These are phyloP conservation scores for Davidsoniella virescens DNA, from an alignment of 2,329 filamentous ascomycete genomes.

Conservation along the genomic window DNA sequence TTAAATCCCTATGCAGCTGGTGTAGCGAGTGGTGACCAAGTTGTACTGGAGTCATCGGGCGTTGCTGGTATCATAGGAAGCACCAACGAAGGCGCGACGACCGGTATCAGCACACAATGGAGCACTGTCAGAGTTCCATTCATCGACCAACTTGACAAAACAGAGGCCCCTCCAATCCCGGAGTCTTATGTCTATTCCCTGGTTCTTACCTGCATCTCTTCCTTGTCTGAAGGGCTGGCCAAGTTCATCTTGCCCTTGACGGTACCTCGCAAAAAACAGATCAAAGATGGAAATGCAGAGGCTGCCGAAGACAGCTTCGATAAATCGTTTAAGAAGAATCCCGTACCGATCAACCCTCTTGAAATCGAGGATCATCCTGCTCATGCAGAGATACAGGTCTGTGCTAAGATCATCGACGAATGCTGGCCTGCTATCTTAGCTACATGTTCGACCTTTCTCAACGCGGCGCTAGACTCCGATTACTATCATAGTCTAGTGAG, in stretches of 20 bases:
- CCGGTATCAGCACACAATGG: conserved; percentile 81
- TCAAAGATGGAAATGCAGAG: conserved; percentile 15
- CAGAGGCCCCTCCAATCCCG: conserved; percentile 63
- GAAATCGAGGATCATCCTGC: conserved; percentile 56
- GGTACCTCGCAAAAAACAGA: conserved; percentile 45
- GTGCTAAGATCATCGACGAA: conserved; percentile 68
- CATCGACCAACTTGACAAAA: conserved; percentile 88
- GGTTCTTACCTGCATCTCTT: conserved; percentile 75
- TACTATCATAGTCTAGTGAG: conserved; percentile 87
- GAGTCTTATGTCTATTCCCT: conserved; percentile 91
- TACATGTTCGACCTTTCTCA: conserved; percentile 88
- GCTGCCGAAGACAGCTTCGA: conserved; percentile 22
- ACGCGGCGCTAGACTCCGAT: conserved; percentile 78
- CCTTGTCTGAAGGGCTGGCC: conserved; percentile 77
- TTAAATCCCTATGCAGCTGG: conserved; percentile 38
- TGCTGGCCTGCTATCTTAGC: conserved; percentile 95
- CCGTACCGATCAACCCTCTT: conserved; percentile 72
- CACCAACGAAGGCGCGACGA: conserved; percentile 47
- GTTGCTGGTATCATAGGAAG: conserved; percentile 75
- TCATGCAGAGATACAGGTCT: conserved; percentile 54
- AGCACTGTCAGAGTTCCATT: conserved; percentile 75
- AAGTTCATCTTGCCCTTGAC: conserved; percentile 88
- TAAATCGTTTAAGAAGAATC: conserved; percentile 57
- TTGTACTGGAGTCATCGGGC: conserved; percentile 76
- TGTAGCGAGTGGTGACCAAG: conserved; percentile 55